These are phyloP conservation scores for Claviceps quebecensis DNA, from an alignment of 2,329 filamentous ascomycete genomes.

Conservation along the genomic window DNA sequence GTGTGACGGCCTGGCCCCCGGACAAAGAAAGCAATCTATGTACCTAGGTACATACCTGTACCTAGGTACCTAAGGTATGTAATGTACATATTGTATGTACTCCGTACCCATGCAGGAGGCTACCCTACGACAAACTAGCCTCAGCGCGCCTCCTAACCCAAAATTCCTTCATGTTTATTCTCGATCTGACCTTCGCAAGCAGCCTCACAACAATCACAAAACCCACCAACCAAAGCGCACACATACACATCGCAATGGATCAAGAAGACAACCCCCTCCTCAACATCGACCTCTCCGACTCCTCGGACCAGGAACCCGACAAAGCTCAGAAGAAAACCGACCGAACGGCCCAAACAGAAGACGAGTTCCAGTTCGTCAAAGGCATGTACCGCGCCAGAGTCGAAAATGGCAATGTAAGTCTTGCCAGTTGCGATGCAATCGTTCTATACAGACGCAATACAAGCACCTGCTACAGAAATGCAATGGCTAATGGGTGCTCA, in stretches of 20 bases:
- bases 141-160: no score
- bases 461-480: not conserved
- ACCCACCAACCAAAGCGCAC: not conserved
- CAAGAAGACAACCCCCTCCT: slow-evolving; percentile 16
- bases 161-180: no score
- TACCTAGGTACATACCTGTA: no score
- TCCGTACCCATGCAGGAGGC: no score
- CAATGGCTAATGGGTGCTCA: not conserved
- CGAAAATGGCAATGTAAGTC: slow-evolving; percentile 40
- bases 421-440: not conserved
- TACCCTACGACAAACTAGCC: no score
- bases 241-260: slow-evolving; percentile 12
- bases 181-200: no score
- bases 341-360: slow-evolving; percentile 33
- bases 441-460: not conserved
- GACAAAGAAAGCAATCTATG: no score
- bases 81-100: no score
- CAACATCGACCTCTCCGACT: slow-evolving; percentile 17
- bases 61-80: no score
- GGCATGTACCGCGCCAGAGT: slow-evolving; percentile 31
- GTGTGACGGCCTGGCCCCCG: no score
- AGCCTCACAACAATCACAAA: no score
- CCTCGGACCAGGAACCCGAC: slow-evolving; percentile 17
- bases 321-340: slow-evolving; percentile 8
- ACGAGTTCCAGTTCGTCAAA: slow-evolving; percentile 33